These are phyloP conservation scores for Ascochyta rabiei DNA, from an alignment of 2,329 filamentous ascomycete species.

Conservation along the genomic window DNA sequence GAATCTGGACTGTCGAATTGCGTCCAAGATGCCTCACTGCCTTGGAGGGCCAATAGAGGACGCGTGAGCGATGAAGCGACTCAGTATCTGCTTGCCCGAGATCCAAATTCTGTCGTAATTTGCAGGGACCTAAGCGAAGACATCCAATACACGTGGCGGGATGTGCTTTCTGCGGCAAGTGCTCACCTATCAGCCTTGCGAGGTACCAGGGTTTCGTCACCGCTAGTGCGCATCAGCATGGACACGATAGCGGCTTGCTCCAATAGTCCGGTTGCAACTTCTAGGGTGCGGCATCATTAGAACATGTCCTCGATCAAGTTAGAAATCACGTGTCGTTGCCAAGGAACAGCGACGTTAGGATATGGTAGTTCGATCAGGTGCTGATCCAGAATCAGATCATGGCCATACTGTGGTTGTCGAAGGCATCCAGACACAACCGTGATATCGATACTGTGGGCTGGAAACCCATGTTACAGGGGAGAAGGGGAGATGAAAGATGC, in stretches of 20 bases:
- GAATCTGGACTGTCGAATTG: conserved; percentile 1
- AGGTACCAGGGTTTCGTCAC: conserved; percentile 6
- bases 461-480: conserved; percentile 2
- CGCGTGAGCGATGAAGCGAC: background rate
- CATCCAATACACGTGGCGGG: conserved; percentile 4
- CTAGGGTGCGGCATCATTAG: background rate
- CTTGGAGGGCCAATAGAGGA: background rate
- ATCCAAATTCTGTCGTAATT: background rate
- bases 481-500: conserved; percentile 11
- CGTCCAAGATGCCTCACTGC: background rate
- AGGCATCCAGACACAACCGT: background rate
- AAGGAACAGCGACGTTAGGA: background rate
- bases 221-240: background rate
- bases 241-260: conserved; percentile 5
- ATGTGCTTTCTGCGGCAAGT: background rate
- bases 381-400: background rate
- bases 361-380: background rate
- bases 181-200: conserved; percentile 9
- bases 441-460: background rate
- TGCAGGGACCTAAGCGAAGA: background rate
- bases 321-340: background rate
- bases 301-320: background rate
- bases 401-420: background rate
- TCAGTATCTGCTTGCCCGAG: background rate
- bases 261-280: conserved; percentile 12